phyloP scores from a whole-genome alignment of 306 rosid genomes.

The Dalbergia cochinchinensis region DNA sequence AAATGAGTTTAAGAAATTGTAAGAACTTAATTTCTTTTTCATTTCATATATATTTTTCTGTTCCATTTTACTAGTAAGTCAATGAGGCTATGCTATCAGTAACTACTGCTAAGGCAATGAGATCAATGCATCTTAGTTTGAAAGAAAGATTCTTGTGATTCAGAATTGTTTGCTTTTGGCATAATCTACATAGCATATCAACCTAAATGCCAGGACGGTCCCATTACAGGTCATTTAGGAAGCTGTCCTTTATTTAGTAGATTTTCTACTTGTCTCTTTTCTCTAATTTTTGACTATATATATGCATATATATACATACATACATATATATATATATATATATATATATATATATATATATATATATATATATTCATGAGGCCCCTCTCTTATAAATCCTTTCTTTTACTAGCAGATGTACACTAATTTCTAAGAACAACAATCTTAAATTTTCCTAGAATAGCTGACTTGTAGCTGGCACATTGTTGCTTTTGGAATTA shows the following conservation, averaged over 20 bases:
- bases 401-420: background rate
- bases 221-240: conserved; percentile 2
- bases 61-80: background rate
- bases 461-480: conserved; percentile 15
- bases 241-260: no score
- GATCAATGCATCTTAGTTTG: conserved; percentile 7
- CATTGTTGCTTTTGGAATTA: background rate
- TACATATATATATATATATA: no score
- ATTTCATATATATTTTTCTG: background rate
- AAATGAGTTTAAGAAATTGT: background rate
- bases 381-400: background rate
- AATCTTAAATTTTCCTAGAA: background rate
- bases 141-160: background rate
- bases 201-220: conserved; percentile 3
- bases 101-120: background rate
- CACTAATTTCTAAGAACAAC: background rate
- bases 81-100: background rate
- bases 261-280: background rate
- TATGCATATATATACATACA: no score
- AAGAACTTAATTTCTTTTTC: background rate
- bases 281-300: no score
- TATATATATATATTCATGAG: background rate
- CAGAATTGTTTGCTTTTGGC: background rate
- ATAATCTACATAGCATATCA: background rate
- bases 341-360: no score